Conservation (phyloP, 768 basidiomycete genomes). For the Astraeus odoratus region DNA sequence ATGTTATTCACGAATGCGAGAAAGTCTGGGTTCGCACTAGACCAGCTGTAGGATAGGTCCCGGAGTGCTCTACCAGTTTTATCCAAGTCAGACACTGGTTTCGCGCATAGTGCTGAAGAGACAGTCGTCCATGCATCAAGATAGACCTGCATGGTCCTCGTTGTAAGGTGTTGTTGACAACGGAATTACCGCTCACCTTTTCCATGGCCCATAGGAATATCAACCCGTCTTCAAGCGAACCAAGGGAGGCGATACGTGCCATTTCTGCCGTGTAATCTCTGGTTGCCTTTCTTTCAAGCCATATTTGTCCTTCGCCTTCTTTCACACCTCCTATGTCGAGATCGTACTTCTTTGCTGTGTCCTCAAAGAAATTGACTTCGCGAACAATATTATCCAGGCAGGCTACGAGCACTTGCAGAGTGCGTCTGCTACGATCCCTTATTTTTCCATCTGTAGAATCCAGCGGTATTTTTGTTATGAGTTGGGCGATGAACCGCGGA, state of each 20-base stretch:
- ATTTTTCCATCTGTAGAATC: slow-evolving; percentile 7
- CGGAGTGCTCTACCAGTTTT: slow-evolving; percentile 28
- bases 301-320: slow-evolving; percentile 14
- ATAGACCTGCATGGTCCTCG: slow-evolving; percentile 43
- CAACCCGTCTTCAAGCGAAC: slow-evolving; percentile 52
- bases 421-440: slow-evolving; percentile 20
- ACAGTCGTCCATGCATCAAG: slow-evolving; percentile 62
- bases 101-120: slow-evolving; percentile 10
- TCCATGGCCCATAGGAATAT: slow-evolving; percentile 81
- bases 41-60: slow-evolving; percentile 59
- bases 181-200: slow-evolving; percentile 35
- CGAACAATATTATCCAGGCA: slow-evolving; percentile 52
- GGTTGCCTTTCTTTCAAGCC: slow-evolving; percentile 53
- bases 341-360: slow-evolving; percentile 36
- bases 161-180: neutral
- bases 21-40: slow-evolving; percentile 41
- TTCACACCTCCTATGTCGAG: slow-evolving; percentile 35
- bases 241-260: slow-evolving; percentile 41
- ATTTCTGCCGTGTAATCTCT: slow-evolving; percentile 70
- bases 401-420: slow-evolving; percentile 42
- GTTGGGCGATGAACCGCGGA: slow-evolving; percentile 60
- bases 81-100: slow-evolving; percentile 3
- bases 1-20: slow-evolving; percentile 45
- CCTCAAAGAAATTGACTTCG: slow-evolving; percentile 55
- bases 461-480: slow-evolving; percentile 54